Base-by-base conservation (phyloP, 2,329 filamentous ascomycete genomes). In the Cytospora piceicola region DNA sequence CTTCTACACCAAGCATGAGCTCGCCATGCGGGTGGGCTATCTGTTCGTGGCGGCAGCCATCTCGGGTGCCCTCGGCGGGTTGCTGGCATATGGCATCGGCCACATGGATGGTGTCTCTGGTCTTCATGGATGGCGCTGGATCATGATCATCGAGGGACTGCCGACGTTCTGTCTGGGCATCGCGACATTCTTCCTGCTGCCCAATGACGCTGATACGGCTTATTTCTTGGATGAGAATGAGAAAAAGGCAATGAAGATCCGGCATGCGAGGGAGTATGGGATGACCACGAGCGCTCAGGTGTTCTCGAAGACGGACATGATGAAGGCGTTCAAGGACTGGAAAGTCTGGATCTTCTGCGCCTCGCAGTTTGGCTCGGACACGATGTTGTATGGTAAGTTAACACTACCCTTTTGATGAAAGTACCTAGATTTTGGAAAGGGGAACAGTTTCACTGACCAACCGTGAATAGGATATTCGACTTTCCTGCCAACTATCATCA, bases 401-500 rank as follows among this genome's bases (percentile, higher is more conserved):
- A 15, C 5, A 20, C 20, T 22, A 1, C 34, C 4, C 30, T 36
- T 32, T 6, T 15, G 14, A 12, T 36, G 30, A 9, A 5, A 12
- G 30, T 22, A 14, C 34, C 34, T 12, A 4, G 2, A 15, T 14
- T 6, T 7, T 36, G 22, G 20, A 17, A 39, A 15, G 22, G 30
- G 27, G 46, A n/a, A 20, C 4, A 24, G 7, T 14, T 11, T 3
- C 3, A 3, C 6, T 30, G 39, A n/a, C 59, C 55, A 39, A 56
- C 27, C 32, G 34, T 36, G 5, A 9, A 51, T 6, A 63, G 61
- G 90, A 5, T 93, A 88, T 75, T 90, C 87, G 58, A 93, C 90
- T 0, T 94, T 94, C 73, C 77, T 94, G 54, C 91, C 91, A 0
- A 93, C 90, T 5, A 94, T 94, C 69, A 92, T 94, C 74, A 81